Base-by-base conservation (phyloP, 768 basidiomycete genomes). In the Multifurca ochricompacta region DNA sequence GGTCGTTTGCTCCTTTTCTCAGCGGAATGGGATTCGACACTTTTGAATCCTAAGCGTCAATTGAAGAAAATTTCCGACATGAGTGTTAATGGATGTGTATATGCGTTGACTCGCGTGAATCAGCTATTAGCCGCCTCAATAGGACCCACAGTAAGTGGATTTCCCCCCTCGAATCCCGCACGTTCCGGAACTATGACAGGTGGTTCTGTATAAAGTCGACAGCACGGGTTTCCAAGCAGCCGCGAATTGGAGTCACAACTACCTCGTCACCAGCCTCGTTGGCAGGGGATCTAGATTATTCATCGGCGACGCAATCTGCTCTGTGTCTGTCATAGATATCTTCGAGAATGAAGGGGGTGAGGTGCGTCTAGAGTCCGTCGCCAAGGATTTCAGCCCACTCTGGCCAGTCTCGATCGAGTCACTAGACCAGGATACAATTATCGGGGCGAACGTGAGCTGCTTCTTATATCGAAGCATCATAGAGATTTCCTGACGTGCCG, bases 251-350 rank as follows among this genome's bases (percentile, higher is more conserved):
- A 82, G 86, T 59, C 87, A 91, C 65, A 91, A 88, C 51, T 92
- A 93, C 68, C 57, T 87, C 53, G 80, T 93, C 27, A 81, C 78
- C 4, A 82, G 79, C 51, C 68, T 96, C 19, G 79, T 77, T 0
- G 70, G 79, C 3, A 76, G 75, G 43, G 76, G 72, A 2, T 68
- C 81, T 55, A 70, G 69, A 42, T 65, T 95, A 23, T 68, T 87
- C 16, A 76, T 82, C n/a, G 88, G 87, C 32, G 93, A 96, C 63
- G 81, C 83, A 7, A 77, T 94, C 25, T 81, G 79, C 64, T 91
- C 91, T 0, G 75, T 94, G 16, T 84, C 90, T 3, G 60, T 91
- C 25, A 70, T 94, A 30, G 76, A 76, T 52, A 66, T 85, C 47
- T 37, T 51, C 16, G 56, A 62, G 2, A 71, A 70, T 11, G 70